phyloP scores from a whole-genome alignment of 2,329 filamentous ascomycete species.

The Setomelanomma holmii region DNA sequence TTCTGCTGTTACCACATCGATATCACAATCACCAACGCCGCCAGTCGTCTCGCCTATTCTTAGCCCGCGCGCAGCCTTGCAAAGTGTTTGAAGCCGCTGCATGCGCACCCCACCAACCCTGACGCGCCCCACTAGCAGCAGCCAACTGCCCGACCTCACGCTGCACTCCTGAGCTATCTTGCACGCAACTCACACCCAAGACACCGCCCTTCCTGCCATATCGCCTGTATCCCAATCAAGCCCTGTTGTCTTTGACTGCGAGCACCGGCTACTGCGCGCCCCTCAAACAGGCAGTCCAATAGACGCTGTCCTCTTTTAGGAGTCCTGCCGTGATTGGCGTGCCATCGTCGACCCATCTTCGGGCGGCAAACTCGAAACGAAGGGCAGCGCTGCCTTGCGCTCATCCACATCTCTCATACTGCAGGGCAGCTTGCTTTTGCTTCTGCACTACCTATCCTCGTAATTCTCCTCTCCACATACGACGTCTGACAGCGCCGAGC shows the following conservation, averaged over 20 bases:
- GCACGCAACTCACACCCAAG: conserved; percentile 24
- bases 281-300: conserved; percentile 47
- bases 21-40: not conserved
- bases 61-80: conserved; percentile 22
- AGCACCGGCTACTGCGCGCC: conserved; percentile 21
- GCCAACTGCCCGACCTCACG: conserved; percentile 26
- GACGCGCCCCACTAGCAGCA: conserved; percentile 35
- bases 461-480: conserved; percentile 7
- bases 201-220: conserved; percentile 19
- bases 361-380: conserved; percentile 47
- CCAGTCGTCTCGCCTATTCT: not conserved
- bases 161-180: conserved; percentile 27
- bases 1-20: conserved; percentile 1
- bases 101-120: conserved; percentile 22
- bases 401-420: conserved; percentile 9
- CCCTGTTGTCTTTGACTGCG: conserved; percentile 20
- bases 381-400: conserved; percentile 26
- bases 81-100: conserved; percentile 27
- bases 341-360: conserved; percentile 40
- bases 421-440: conserved; percentile 15
- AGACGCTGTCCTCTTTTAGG: conserved; percentile 47
- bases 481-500: conserved; percentile 20
- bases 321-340: conserved; percentile 47
- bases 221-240: conserved; percentile 27
- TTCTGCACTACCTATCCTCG: conserved; percentile 3